Conservation (phyloP, 208 protist genomes). For the Strigomonas galati region DNA sequence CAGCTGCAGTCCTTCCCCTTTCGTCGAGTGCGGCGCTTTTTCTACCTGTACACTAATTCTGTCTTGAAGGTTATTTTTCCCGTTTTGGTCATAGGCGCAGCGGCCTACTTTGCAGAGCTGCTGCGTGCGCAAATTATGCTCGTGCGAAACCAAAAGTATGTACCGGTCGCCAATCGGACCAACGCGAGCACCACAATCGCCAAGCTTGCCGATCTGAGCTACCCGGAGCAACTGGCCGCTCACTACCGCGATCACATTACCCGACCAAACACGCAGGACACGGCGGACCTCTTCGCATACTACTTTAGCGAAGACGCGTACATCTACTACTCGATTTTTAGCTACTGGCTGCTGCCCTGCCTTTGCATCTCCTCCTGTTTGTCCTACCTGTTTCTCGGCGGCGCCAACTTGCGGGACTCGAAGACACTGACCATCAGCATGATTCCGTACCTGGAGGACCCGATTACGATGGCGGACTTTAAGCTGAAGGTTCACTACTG, state of each 20-base stretch:
- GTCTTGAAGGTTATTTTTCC: slow-evolving; percentile 49
- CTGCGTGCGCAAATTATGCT: slow-evolving; percentile 67
- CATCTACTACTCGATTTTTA: slow-evolving; percentile 65
- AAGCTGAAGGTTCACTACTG: slow-evolving; percentile 33
- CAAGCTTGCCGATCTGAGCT: slow-evolving; percentile 22
- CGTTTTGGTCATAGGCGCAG: slow-evolving; percentile 34
- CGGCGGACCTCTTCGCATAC: slow-evolving; percentile 36
- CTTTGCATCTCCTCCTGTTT: slow-evolving; percentile 48
- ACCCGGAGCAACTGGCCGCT: slow-evolving; percentile 32
- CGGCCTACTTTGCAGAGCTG: slow-evolving; percentile 52
- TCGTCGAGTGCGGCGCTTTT: slow-evolving; percentile 23
- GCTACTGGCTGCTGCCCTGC: slow-evolving; percentile 53
- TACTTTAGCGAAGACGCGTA: slow-evolving; percentile 55
- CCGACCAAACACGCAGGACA: slow-evolving; percentile 41
- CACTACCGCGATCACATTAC: slow-evolving; percentile 17
- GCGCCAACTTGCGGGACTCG: slow-evolving; percentile 51
- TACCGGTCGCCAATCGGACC: not conserved
- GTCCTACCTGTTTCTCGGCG: slow-evolving; percentile 54
- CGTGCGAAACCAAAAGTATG: slow-evolving; percentile 23
- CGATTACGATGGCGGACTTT: slow-evolving; percentile 53
- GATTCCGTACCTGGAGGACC: slow-evolving; percentile 68
- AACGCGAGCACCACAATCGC: not conserved
- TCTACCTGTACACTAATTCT: slow-evolving; percentile 48
- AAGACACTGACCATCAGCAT: slow-evolving; percentile 42
- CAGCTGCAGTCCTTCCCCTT: slow-evolving; percentile 65